These are phyloP conservation scores for Raffaelea arxii DNA, from an alignment of 2,329 filamentous ascomycete genomes.

Conservation along the genomic window DNA sequence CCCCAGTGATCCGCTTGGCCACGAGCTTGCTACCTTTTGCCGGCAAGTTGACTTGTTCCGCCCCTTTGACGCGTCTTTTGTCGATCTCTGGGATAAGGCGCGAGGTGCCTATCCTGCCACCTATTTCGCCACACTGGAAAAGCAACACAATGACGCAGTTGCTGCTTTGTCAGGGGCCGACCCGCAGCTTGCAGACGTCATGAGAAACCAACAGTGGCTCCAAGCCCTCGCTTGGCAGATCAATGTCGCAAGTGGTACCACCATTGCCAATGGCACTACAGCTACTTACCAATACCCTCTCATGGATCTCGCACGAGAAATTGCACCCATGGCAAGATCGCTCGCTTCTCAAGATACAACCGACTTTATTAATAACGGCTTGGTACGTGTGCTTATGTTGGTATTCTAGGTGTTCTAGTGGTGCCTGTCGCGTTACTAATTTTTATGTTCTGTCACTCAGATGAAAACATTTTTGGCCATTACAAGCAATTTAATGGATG, in stretches of 20 bases:
- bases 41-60: slow-evolving; percentile 54
- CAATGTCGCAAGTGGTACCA: slow-evolving; percentile 36
- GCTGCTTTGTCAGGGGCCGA: slow-evolving; percentile 43
- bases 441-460: slow-evolving; percentile 21
- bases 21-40: slow-evolving; percentile 46
- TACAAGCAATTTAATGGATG: slow-evolving; percentile 62
- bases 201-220: slow-evolving; percentile 55
- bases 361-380: slow-evolving; percentile 63
- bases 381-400: slow-evolving; percentile 38
- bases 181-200: slow-evolving; percentile 43
- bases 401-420: too few relatives aligned
- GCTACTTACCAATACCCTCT: slow-evolving; percentile 44
- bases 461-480: slow-evolving; percentile 76
- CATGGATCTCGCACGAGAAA: slow-evolving; percentile 50
- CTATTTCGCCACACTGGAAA: slow-evolving; percentile 49
- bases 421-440: not conserved
- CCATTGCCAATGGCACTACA: slow-evolving; percentile 29
- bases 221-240: slow-evolving; percentile 56
- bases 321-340: slow-evolving; percentile 58
- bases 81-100: slow-evolving; percentile 58
- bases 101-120: slow-evolving; percentile 45
- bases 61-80: slow-evolving; percentile 56
- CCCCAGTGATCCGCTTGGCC: slow-evolving; percentile 41
- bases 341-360: slow-evolving; percentile 59
- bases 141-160: slow-evolving; percentile 48